Percentiles rank a stretch among this genome's conserved stretches.
phyloP scores from a whole-genome alignment of 495 filamentous ascomycete species.

The Thozetella sp. region DNA sequence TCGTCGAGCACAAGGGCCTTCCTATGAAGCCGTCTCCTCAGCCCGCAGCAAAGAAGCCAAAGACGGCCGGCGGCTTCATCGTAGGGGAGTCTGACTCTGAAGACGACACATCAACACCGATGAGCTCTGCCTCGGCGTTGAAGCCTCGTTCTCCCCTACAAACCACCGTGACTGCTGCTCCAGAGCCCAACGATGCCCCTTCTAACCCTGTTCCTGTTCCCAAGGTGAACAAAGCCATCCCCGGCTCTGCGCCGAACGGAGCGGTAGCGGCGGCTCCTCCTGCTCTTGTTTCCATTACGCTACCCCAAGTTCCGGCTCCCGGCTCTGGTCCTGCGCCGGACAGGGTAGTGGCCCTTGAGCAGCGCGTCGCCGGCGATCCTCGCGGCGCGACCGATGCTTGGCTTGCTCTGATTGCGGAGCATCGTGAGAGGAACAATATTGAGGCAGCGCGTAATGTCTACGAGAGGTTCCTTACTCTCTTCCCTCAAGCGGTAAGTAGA shows the following conservation, averaged over 20 bases:
- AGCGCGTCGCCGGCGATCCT: conserved; percentile 87
- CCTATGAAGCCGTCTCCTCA: conserved; percentile 32
- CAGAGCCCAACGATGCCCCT: conserved; percentile 14
- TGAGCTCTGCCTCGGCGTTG: conserved; percentile 12
- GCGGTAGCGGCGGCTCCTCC: conserved; percentile 1
- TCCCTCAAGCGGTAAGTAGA: conserved; percentile 81
- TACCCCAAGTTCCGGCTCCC: conserved; percentile 12
- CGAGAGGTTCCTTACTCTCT: conserved; percentile 82
- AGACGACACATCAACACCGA: conserved; percentile 31
- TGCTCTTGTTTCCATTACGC: neutral
- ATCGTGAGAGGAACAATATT: conserved; percentile 77
- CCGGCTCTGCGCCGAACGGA: conserved; percentile 8
- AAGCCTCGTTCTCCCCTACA: conserved; percentile 23
- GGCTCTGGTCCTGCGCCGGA: conserved; percentile 43
- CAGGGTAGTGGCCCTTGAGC: conserved; percentile 81
- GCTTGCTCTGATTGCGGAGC: conserved; percentile 82
- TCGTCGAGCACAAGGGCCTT: conserved; percentile 22
- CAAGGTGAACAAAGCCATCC: conserved; percentile 21
- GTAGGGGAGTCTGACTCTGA: conserved; percentile 71
- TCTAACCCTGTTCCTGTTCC: conserved; percentile 18
- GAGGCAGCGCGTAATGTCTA: conserved; percentile 81
- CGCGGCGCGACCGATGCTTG: conserved; percentile 89
- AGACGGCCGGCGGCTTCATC: conserved; percentile 79
- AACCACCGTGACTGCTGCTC: conserved; percentile 17
- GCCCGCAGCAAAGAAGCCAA: conserved; percentile 54